Base-by-base conservation (phyloP, 1,139 yeast species). In the Kodamaea sp. region DNA sequence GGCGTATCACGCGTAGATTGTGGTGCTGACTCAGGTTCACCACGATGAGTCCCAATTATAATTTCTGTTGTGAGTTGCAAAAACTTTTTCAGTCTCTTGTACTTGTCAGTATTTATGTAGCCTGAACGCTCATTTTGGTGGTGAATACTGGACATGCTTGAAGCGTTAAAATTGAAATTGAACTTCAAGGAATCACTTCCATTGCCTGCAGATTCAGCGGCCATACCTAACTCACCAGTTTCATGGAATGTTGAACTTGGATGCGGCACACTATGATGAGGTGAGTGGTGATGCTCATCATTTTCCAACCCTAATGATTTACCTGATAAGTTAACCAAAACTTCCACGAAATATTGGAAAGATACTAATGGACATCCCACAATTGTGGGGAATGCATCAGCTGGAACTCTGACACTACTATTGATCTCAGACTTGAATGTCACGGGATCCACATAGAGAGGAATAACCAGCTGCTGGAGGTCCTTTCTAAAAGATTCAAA, bases 341-440 rank as follows among this genome's bases (percentile, higher is more conserved):
- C 92, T 54, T 89, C 97, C 12, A 89, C 67, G 52, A 84, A 86
- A 55, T 89, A 89, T 50, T 86, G 94, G 57, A 89, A 89, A 2
- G 89, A 76, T 4, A 88, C 88, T 32, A 83, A 63, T 1, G 81
- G 81, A 40, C 87, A 78, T 2, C 86, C 86, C 25, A 76, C 73
- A 10, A 88, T 83, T 0, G 96, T 85, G 0, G 96, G 95, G 54
- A 89, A 87, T 1, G 87, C 80, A 48, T 89, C 96, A 0, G 86
- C 78, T 0, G 97, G 96, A 0, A 89, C 80, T 42, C 82, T 67
- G 15, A 89, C 60, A 29, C 78, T 76, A 1, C 90, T 77, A 24
- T 76, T 76, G 4, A 83, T 71, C 26, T 76, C 82, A 21, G 81
- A 72, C 22, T 70, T 62, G 29, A 80, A 66, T 0, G 84, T 73